These are phyloP conservation scores for Diatrype stigma DNA, from an alignment of 2,329 filamentous ascomycete genomes.

Conservation along the genomic window DNA sequence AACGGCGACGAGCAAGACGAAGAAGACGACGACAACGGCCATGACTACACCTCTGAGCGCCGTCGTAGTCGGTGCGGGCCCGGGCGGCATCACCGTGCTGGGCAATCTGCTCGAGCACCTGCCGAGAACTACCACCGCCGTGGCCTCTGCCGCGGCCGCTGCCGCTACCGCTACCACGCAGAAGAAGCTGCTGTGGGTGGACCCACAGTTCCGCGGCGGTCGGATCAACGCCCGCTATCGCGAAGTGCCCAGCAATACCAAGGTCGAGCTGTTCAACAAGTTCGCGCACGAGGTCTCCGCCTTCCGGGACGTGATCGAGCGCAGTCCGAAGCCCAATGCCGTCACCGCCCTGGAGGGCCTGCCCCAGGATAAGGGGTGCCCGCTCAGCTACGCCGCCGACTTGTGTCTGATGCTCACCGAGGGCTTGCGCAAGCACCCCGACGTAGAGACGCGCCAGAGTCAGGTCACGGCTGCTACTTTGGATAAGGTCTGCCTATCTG, in stretches of 20 bases:
- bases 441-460: constrained; percentile 35
- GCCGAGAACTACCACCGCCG: constrained; percentile 24
- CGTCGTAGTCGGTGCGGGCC: constrained; percentile 55
- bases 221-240: constrained; percentile 51
- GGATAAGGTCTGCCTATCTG: constrained; percentile 25
- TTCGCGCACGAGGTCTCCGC: constrained; percentile 50
- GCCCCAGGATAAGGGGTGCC: constrained; percentile 53
- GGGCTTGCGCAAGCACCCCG: constrained; percentile 36
- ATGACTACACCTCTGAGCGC: constrained; percentile 38
- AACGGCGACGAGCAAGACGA: no score
- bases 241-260: constrained; percentile 60
- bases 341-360: constrained; percentile 49
- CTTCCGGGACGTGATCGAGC: constrained; percentile 47
- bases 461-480: constrained; percentile 34
- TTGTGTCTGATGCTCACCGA: constrained; percentile 42
- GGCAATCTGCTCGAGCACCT: constrained; percentile 56
- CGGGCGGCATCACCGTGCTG: constrained; percentile 55
- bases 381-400: constrained; percentile 54
- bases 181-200: constrained; percentile 52
- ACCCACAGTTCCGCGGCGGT: constrained; percentile 51
- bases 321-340: constrained; percentile 46
- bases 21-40: no score
- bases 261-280: constrained; percentile 53
- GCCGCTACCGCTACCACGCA: no score
- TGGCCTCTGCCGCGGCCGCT: no score